Conservation (phyloP, 768 basidiomycete genomes). For the Agrocybe chaxingu region DNA sequence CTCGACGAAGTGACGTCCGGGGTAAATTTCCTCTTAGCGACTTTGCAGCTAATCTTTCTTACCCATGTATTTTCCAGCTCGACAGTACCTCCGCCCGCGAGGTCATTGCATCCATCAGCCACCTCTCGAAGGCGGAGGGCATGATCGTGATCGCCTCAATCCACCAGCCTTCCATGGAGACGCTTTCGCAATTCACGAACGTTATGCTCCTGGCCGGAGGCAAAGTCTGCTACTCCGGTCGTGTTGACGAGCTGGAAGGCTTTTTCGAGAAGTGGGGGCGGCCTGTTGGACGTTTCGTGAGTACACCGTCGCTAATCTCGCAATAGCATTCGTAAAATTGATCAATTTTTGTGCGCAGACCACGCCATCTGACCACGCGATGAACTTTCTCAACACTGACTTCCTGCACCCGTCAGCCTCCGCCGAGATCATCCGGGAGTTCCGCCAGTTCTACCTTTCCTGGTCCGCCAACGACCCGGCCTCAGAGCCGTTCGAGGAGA, state of each 20-base stretch:
- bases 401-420: slow-evolving; percentile 24
- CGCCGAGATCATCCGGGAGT: slow-evolving; percentile 20
- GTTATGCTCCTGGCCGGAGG: slow-evolving; percentile 58
- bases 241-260: slow-evolving; percentile 34
- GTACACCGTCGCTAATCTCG: background rate
- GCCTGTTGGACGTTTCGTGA: slow-evolving; percentile 35
- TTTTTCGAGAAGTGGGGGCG: slow-evolving; percentile 40
- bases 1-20: slow-evolving; percentile 64
- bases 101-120: slow-evolving; percentile 42
- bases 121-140: slow-evolving; percentile 40
- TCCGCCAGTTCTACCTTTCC: slow-evolving; percentile 34
- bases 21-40: slow-evolving; percentile 17
- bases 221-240: slow-evolving; percentile 38
- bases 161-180: slow-evolving; percentile 64
- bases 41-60: background rate
- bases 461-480: background rate
- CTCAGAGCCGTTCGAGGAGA: slow-evolving; percentile 1
- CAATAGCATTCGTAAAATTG: background rate
- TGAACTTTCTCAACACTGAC: slow-evolving; percentile 54
- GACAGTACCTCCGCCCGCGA: slow-evolving; percentile 45
- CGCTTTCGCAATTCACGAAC: slow-evolving; percentile 57
- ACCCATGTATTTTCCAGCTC: slow-evolving; percentile 26
- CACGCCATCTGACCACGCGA: slow-evolving; percentile 58
- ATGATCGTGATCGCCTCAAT: slow-evolving; percentile 64
- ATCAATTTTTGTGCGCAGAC: slow-evolving; percentile 27